Evolutionary conservation across 2,329 filamentous ascomycete species (phyloP).

Genomic region (Aspergillus ochraceus): DNA sequence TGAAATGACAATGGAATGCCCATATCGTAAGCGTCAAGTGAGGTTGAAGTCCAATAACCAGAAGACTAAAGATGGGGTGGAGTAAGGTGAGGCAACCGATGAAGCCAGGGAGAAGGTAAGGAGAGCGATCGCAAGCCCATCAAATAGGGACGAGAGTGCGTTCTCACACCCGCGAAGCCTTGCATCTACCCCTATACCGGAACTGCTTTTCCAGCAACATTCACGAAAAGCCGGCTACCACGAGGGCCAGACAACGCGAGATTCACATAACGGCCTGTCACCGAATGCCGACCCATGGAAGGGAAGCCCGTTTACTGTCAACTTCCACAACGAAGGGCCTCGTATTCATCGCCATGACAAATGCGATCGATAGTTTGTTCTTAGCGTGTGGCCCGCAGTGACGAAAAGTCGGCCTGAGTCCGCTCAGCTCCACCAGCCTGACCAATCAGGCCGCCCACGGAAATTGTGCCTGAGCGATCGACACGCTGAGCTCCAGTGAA

Average conservation of each 20-base stretch:
- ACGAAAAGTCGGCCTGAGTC: background rate
- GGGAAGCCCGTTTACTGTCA: background rate
- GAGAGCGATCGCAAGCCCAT: too few relatives aligned
- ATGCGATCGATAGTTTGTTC: background rate
- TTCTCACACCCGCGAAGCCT: too few relatives aligned
- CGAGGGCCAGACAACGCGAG: background rate
- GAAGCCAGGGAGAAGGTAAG: too few relatives aligned
- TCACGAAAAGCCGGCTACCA: background rate
- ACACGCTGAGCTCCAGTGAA: background rate
- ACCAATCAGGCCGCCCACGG: background rate
- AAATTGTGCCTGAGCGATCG: background rate
- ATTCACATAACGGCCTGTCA: background rate
- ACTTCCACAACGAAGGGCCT: background rate
- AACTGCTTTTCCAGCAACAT: background rate
- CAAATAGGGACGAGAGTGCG: too few relatives aligned
- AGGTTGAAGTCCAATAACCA: too few relatives aligned
- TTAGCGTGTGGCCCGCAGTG: background rate
- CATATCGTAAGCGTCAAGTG: too few relatives aligned
- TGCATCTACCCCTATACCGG: too few relatives aligned
- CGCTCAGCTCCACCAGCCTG: background rate
- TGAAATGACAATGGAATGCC: too few relatives aligned
- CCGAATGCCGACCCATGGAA: background rate
- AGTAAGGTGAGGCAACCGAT: too few relatives aligned
- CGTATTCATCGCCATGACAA: background rate
- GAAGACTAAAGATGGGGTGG: too few relatives aligned